Evolutionary conservation across 73 alveolate species (phyloP).

Genomic region (Symbiodinium pilosum): DNA sequence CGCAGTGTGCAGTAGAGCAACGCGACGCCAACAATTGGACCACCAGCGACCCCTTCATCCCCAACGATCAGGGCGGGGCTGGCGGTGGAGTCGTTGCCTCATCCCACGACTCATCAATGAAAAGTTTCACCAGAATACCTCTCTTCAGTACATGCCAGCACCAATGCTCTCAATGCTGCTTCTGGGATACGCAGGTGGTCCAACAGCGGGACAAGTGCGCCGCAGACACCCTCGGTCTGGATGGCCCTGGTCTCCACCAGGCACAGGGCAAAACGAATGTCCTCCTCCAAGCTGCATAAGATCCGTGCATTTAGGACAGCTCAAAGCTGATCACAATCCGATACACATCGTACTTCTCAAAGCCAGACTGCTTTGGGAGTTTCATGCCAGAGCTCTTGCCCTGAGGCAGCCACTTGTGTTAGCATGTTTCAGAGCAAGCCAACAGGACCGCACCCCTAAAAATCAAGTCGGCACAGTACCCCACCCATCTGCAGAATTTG

Average conservation of each 20-base stretch:
- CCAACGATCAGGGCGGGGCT: conserved; percentile 61
- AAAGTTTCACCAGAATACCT: no score
- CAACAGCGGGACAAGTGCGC: conserved; percentile 74
- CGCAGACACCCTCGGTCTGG: conserved; percentile 26
- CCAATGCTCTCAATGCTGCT: no score
- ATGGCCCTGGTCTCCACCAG: conserved; percentile 59
- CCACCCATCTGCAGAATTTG: no score
- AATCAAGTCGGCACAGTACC: no score
- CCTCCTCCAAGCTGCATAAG: conserved; percentile 23
- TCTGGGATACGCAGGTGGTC: conserved; percentile 64
- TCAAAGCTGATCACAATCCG: no score
- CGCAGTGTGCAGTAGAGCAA: neutral
- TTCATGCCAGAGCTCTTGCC: neutral
- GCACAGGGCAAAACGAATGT: conserved; percentile 65
- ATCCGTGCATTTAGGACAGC: neutral
- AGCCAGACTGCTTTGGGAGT: no score
- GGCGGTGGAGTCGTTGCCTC: conserved; percentile 69
- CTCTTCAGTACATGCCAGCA: no score
- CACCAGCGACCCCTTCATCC: conserved; percentile 49
- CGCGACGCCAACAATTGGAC: conserved; percentile 81
- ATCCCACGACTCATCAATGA: no score
- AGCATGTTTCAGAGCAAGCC: no score
- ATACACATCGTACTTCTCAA: no score
- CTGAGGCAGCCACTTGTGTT: no score
- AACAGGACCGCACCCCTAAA: no score